Percentiles rank a stretch among this genome's conserved stretches.
Conservation (phyloP, 1,139 yeast genomes). For the Lodderomyces metapsilosis region DNA sequence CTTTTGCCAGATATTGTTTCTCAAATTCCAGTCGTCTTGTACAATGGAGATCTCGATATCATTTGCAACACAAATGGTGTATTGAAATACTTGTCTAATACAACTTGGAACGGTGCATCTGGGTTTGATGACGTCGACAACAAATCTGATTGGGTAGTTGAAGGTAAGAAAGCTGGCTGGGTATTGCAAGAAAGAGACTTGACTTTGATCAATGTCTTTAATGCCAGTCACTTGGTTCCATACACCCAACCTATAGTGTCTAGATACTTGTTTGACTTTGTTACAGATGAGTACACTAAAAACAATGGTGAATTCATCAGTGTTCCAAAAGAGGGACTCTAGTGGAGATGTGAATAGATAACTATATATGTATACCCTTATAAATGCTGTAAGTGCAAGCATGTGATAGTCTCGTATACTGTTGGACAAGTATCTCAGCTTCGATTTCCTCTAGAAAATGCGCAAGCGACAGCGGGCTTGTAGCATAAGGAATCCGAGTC, state of each 20-base stretch:
- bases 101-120: constrained; percentile 65
- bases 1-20: not conserved
- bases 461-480: too few species aligned
- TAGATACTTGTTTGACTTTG: constrained; percentile 63
- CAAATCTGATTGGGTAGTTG: constrained; percentile 49
- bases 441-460: too few species aligned
- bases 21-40: not conserved
- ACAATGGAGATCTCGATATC: not conserved
- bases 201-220: constrained; percentile 70
- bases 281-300: not conserved
- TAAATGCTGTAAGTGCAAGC: too few species aligned
- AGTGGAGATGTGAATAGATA: too few species aligned
- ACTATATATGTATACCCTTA: too few species aligned
- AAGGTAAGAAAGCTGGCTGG: constrained; percentile 48
- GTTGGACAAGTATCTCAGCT: too few species aligned
- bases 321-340: not conserved
- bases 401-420: too few species aligned
- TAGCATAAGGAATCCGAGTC: too few species aligned
- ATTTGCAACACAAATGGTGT: constrained; percentile 75
- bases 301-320: not conserved
- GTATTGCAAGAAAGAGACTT: constrained; percentile 62
- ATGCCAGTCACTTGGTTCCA: constrained; percentile 94
- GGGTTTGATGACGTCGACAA: constrained; percentile 50
- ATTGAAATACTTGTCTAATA: constrained; percentile 56
- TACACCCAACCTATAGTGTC: constrained; percentile 72